Percentiles rank a stretch among this genome's conserved stretches.
Conservation (phyloP, 768 basidiomycete genomes). For the Mycena latifolia region DNA sequence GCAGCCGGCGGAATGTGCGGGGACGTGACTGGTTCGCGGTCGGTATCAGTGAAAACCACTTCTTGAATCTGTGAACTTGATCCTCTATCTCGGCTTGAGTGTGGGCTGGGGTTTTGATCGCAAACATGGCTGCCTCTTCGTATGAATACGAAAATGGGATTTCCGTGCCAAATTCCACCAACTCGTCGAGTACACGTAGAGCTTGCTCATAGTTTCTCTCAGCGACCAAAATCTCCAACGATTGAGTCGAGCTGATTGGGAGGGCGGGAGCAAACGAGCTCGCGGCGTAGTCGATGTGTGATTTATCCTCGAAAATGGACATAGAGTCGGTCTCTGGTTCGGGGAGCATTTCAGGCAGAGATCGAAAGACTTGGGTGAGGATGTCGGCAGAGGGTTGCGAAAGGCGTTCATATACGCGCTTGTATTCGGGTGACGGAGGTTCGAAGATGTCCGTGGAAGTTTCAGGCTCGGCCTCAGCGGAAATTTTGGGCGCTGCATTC, state of each 20-base stretch:
- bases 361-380: slow-evolving; percentile 32
- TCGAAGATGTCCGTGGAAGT: slow-evolving; percentile 21
- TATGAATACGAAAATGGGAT: slow-evolving; percentile 54
- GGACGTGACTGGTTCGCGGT: slow-evolving; percentile 37
- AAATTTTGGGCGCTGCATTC: slow-evolving; percentile 1
- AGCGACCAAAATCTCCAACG: slow-evolving; percentile 43
- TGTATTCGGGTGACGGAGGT: slow-evolving; percentile 21
- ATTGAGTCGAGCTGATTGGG: slow-evolving; percentile 43
- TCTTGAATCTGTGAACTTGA: slow-evolving; percentile 40
- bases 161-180: slow-evolving; percentile 50
- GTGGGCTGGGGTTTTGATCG: slow-evolving; percentile 20
- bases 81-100: slow-evolving; percentile 30
- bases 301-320: slow-evolving; percentile 34
- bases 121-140: slow-evolving; percentile 49
- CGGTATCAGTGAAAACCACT: slow-evolving; percentile 62
- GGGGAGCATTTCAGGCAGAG: slow-evolving; percentile 31
- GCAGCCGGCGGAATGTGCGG: slow-evolving; percentile 28
- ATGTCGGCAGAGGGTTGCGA: slow-evolving; percentile 32
- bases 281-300: slow-evolving; percentile 14
- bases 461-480: slow-evolving; percentile 1
- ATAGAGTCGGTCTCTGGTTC: slow-evolving; percentile 29
- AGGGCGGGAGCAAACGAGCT: slow-evolving; percentile 22
- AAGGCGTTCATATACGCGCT: slow-evolving; percentile 25
- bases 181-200: slow-evolving; percentile 50
- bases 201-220: slow-evolving; percentile 47